Evolutionary conservation across 306 rosid species (phyloP), one percentile per base, ranked within the genome.

Genomic region (Cajanus cajan): DNA sequence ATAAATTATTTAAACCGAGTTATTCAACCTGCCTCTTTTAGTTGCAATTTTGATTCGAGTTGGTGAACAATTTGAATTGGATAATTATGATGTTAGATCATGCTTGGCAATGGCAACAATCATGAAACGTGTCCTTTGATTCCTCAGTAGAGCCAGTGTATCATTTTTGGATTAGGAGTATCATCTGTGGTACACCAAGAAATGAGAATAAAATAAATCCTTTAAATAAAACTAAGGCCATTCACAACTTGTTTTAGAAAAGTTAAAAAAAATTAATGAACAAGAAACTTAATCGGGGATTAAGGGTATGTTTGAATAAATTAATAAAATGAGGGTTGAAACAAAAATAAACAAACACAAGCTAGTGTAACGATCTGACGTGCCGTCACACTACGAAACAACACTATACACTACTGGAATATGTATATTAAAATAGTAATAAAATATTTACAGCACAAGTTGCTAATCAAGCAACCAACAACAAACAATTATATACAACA

Each of bases 21-120:
- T 52, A 39, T 14, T 14, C 3, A 34, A 71, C 41, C 68, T 3
- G 3, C 48, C 54, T 37, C 71, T 18, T 19, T 48, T 34, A 13
- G 24, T 22, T 66, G 72, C 28, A 0, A 15, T 77, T 8, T 36
- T 28, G 16, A 39, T 31, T 18, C 14, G 31, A 34, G 65, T 63
- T 47, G 51, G 57, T 48, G 63, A 76, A 76, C 64, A 2, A 47
- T 15, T 76, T 48, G 64, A 63, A 19, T 33, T 2, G 16, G 50
- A 76, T 47, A 63, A 63, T 76, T 47, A 62, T 76, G 37, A 63
- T 62, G 72, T 43, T 63, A 62, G 37, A 36, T 14, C 52, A 50
- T 77, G 74, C 66, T 67, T 21, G 19, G 54, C 54, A 36, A 64
- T 21, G 19, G 54, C 54, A 36, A 64, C 36, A 65, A 50, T 65